Base-by-base conservation (phyloP, 805 yeast genomes). In the Sugiyamaella valdiviana region DNA sequence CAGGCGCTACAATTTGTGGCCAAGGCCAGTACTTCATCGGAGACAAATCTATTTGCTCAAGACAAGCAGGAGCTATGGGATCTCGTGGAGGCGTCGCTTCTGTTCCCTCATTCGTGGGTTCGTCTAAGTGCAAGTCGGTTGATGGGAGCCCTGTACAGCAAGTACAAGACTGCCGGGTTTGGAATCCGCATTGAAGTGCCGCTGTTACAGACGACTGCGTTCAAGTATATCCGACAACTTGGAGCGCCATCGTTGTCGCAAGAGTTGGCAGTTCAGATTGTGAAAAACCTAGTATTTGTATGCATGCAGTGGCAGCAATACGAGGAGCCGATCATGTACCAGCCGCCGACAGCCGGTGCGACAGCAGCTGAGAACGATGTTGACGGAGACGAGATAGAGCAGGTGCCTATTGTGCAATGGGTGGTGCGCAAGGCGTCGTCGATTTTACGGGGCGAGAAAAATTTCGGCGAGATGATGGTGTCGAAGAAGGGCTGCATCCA, bases 41-140 rank as follows among this genome's bases (percentile, higher is more conserved):
- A 54, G 32, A 51, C 54, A 16, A 71, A 69, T 36, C 55, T 59
- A 4, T 70, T 70, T 42, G 46, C 51, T 2, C 36, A 44, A 1
- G 58, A 56, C 2, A 72, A 69, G 57, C 71, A 66, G 41, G 16
- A 21, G 0, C 57, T 76, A 6, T 85, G 91, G 89, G 56, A 63
- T 2, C 62, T 65, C 15, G 65, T 84, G 2, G 70, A 78, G 20
- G 75, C 73, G 2, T 66, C 80, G 23, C 71, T 89, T 46, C 69
- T 90, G 45, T 90, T 78, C 62, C 97, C 97, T 2, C 97, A 90
- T 65, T 74, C 93, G 1, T 90, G 98, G 98, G 84, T 90, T 5
- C 78, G 97, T 57, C 71, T 84, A 50, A 67, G 76, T 4, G 70
- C 95, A 1, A 68, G 82, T 5, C 71, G 90, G 46, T 68, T 87